Base-by-base conservation (phyloP, 2,329 filamentous ascomycete genomes). In the Colletotrichum costaricense region DNA sequence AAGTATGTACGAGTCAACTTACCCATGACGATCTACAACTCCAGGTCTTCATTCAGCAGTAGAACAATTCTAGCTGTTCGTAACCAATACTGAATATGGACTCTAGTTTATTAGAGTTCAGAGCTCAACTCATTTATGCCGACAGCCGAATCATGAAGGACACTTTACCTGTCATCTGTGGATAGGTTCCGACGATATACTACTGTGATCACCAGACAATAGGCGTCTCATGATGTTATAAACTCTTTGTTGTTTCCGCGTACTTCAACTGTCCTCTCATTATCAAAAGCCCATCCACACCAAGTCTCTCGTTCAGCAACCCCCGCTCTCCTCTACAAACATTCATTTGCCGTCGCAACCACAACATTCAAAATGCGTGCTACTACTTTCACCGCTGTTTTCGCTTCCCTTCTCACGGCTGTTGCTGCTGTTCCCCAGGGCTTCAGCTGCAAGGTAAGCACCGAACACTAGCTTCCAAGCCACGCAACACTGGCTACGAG, bases 391-490 rank as follows among this genome's bases (percentile, higher is more conserved):
- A 33, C 63, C 54, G 35, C 54, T 52, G 22, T 42, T 33, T 24
- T 56, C 12, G 52, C 35, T 6, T 46, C 63, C 63, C 52, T 66
- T 49, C 19, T 46, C 14, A 66, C 57, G 63, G 33, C 54, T 22
- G 33, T 22, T n/a, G 54, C 30, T n/a, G 63, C 63, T 24, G 63
- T 57, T 49, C 30, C 63, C 12, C 63, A 66, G 35, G 63, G 63
- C 63, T 66, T 66, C 63, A 58, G 46, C 54, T 58, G 63, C 63
- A 46, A 66, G 54, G 63, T 66, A 4, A 33, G 54, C n/a, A 24
- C 28, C 19, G 16, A 33, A 49, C 24, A 58, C 33, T 14, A 24
- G 52, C 14, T 14, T 30, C 54, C 14, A 14, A 56, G n/a, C 33
- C 33, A 33, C n/a, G 38, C 33, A 11, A 33, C n/a, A 14, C 22